Percentiles rank a stretch among this genome's conserved stretches.
phyloP scores from a whole-genome alignment of 1,284 basidiomycete genomes.

The Microstroma glucosiphilum region DNA sequence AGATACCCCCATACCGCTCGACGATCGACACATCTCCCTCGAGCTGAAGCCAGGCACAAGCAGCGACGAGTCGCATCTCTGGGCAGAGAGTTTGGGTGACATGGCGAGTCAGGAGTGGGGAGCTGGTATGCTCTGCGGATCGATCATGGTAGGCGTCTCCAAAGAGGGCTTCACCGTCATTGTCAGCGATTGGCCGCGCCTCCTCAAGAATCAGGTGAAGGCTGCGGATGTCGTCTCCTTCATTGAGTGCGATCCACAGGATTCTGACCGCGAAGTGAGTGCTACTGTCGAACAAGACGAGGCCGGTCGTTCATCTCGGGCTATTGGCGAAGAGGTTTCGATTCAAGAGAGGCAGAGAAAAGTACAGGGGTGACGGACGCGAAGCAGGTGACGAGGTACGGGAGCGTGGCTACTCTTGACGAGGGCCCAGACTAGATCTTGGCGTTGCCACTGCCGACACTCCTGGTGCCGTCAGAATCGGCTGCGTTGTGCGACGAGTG shows the following conservation, averaged over 20 bases:
- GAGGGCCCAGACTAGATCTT: too few relatives aligned
- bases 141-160: neutral
- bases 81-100: neutral
- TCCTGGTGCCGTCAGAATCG: too few relatives aligned
- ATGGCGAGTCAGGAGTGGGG: neutral
- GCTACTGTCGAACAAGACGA: neutral
- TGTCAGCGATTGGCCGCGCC: neutral
- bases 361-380: too few relatives aligned
- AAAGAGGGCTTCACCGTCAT: neutral
- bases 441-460: too few relatives aligned
- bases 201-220: neutral
- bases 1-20: neutral
- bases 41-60: neutral
- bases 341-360: too few relatives aligned
- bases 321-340: too few relatives aligned
- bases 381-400: too few relatives aligned
- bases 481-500: too few relatives aligned
- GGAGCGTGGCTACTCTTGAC: too few relatives aligned
- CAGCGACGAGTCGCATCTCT: neutral
- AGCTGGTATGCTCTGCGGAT: constrained; percentile 1
- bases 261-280: neutral
- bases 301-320: neutral
- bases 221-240: neutral
- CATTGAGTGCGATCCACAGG: neutral
- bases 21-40: neutral